Base-by-base conservation (phyloP, 352 stramenopile species). In the Phytophthora capsici region DNA sequence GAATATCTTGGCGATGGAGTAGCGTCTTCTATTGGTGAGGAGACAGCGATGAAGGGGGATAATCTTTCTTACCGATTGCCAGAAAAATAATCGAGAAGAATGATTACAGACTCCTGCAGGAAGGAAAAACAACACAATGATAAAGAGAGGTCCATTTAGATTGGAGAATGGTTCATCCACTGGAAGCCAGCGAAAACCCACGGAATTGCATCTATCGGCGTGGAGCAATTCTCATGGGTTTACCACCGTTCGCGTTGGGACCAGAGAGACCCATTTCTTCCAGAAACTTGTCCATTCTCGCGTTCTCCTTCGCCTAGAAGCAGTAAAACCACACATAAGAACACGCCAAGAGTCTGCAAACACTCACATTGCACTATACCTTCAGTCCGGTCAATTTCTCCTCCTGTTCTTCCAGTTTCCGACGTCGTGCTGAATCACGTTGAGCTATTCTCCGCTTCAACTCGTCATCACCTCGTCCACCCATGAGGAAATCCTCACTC, bases 251-350 rank as follows among this genome's bases (percentile, higher is more conserved):
- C 26, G 65, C 48, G 28, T 69, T 69, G 9, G 63, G 62, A n/a
- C 70, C 64, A 12, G 73, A 46, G 16, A 92, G 72, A 4, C 84
- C 84, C 82, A 93, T 90, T 22, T 90, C 82, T 20, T 73, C 58
- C 19, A 93, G 57, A 30, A 93, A 93, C 64, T 91, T 89, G 47
- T 93, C 80, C 84, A 93, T 93, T 5, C 84, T 73, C 14, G 80
- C 84, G 3, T 74, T 73, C 50, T 93, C 84, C 30, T 89, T 89
- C 1, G 82, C 84, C 82, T 91, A 71, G 23, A 8, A 52, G 32
- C 20, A 30, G 43, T 8, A 57, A 2, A 52, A 34, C 12, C 13
- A 28, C 25, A 20, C 25, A 8, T n/a, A 60, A 36, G n/a, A 57
- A 32, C 12, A 2, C 30, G 2, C 1, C n/a, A 37, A 28, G 4